A percentile compares a stretch with the other conserved stretches of the same genome.
Evolutionary conservation across 2,329 filamentous ascomycete species (phyloP).

Genomic region (Microdochium trichocladiopsis): DNA sequence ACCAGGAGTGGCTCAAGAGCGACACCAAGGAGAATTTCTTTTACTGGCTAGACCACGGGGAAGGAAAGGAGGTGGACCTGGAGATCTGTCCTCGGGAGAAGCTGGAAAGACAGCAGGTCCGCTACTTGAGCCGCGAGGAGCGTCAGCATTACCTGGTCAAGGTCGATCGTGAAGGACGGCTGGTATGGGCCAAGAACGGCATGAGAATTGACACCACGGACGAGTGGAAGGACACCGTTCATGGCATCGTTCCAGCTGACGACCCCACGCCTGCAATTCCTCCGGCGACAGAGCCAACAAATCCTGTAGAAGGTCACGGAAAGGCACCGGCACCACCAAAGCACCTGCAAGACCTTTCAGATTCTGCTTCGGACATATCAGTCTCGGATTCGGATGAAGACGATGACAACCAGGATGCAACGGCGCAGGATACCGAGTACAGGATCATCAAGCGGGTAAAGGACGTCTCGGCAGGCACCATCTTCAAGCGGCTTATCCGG

Average conservation of each 20-base stretch:
- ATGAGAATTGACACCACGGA: slow-evolving; percentile 69
- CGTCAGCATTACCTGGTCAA: slow-evolving; percentile 72
- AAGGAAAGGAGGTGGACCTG: slow-evolving; percentile 63
- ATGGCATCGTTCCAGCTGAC: slow-evolving; percentile 60
- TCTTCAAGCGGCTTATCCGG: slow-evolving; percentile 73
- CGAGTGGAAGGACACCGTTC: slow-evolving; percentile 70
- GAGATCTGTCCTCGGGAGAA: slow-evolving; percentile 65
- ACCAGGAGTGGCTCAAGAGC: slow-evolving; percentile 73
- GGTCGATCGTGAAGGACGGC: slow-evolving; percentile 64
- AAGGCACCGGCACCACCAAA: slow-evolving; percentile 14
- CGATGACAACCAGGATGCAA: background rate
- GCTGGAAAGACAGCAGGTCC: slow-evolving; percentile 71
- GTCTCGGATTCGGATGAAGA: slow-evolving; percentile 18
- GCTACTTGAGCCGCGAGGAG: slow-evolving; percentile 80
- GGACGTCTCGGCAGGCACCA: slow-evolving; percentile 62
- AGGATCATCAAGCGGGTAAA: slow-evolving; percentile 46
- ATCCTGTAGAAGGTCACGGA: slow-evolving; percentile 16
- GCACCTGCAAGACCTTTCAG: slow-evolving; percentile 12
- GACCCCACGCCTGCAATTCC: slow-evolving; percentile 51
- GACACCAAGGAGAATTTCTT: slow-evolving; percentile 85
- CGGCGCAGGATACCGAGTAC: slow-evolving; percentile 55
- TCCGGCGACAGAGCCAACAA: slow-evolving; percentile 21
- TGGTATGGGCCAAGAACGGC: slow-evolving; percentile 86
- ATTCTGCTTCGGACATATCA: slow-evolving; percentile 2
- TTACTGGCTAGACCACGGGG: slow-evolving; percentile 84